Evolutionary conservation across 129 eudicot genomes (phyloP), one percentile per base, ranked within the genome.

Genomic region (Escallonia herrerae): DNA sequence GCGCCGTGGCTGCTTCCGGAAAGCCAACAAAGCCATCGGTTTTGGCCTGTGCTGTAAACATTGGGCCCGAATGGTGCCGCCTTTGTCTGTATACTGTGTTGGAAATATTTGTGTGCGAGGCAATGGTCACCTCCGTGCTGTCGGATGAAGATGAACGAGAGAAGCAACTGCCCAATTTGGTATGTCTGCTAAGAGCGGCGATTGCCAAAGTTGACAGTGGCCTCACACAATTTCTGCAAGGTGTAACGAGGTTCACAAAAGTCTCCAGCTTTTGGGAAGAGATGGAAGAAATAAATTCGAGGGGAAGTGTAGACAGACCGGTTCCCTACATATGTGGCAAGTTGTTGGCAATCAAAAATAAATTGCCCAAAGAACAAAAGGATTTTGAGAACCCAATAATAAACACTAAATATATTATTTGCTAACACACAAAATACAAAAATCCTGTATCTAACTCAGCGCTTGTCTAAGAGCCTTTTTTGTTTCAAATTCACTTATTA

Each of bases 91-190:
- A 51, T 13, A 74, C 57, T 40, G 44, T 1, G 11, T 79, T 0
- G 69, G 84, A 5, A 79, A 79, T 52, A 1, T n/a, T 79, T 43
- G 7, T 45, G 5, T 45, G 50, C 5, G 8, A n/a, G n/a, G n/a
- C n/a, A n/a, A n/a, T n/a, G n/a, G n/a, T n/a, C n/a, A n/a, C n/a
- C 5, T 65, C 2, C 3, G 15, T 7, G 15, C n/a, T 5, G 46
- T 43, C 11, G 33, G 15, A n/a, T n/a, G 68, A 40, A 10, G 44
- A 52, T 8, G 38, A 62, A 46, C 43, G n/a, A n/a, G n/a, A n/a
- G n/a, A 51, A 46, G 58, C 7, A 10, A 37, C 71, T 8, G 46
- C 7, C n/a, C 2, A 46, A 33, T 1, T 40, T 72, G 74, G 74
- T 56, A 42, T 14, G 46, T 0, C 45, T 43, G 58, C 45, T 69